Evolutionary conservation across 148 eudicot genomes (phyloP).

Genomic region (Drosera capensis): DNA sequence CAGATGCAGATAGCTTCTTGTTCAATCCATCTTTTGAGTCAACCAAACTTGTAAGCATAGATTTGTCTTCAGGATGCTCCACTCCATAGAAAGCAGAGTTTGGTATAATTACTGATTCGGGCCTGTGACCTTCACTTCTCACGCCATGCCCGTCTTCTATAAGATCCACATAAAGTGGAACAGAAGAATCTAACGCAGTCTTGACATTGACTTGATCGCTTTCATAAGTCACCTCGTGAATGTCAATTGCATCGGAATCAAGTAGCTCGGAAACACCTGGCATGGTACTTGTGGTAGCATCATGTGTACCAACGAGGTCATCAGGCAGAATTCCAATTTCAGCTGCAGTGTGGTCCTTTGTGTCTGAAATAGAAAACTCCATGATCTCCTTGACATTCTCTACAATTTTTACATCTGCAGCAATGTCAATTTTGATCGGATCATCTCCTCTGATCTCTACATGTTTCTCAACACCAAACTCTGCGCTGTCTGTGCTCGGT

Average conservation of each 20-base stretch:
- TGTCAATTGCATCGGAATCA: slow-evolving; percentile 29
- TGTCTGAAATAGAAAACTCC: slow-evolving; percentile 14
- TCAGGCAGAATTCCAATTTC: slow-evolving; percentile 16
- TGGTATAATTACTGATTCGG: slow-evolving; percentile 14
- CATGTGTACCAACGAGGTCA: slow-evolving; percentile 14
- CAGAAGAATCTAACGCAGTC: slow-evolving; percentile 3
- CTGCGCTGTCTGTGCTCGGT: slow-evolving; percentile 19
- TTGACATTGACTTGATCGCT: slow-evolving; percentile 12
- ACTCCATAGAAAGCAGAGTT: slow-evolving; percentile 16
- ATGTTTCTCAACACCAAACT: slow-evolving; percentile 14
- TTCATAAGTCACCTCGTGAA: slow-evolving; percentile 30
- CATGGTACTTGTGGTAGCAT: slow-evolving; percentile 9
- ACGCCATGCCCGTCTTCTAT: slow-evolving; percentile 3
- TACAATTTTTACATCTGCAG: slow-evolving; percentile 10
- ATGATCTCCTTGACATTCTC: slow-evolving; percentile 20
- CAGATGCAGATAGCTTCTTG: slow-evolving; percentile 92
- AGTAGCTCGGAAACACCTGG: slow-evolving; percentile 16
- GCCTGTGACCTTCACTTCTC: slow-evolving; percentile 5
- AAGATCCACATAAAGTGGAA: slow-evolving; percentile 15
- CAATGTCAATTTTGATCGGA: slow-evolving; percentile 13
- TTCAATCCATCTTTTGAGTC: slow-evolving; percentile 41
- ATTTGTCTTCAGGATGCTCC: slow-evolving; percentile 36
- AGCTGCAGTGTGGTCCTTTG: slow-evolving; percentile 17
- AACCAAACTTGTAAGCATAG: slow-evolving; percentile 26
- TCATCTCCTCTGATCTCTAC: slow-evolving; percentile 7